phyloP scores from a whole-genome alignment of 129 eudicot genomes.

The Flaveria ramosissima region DNA sequence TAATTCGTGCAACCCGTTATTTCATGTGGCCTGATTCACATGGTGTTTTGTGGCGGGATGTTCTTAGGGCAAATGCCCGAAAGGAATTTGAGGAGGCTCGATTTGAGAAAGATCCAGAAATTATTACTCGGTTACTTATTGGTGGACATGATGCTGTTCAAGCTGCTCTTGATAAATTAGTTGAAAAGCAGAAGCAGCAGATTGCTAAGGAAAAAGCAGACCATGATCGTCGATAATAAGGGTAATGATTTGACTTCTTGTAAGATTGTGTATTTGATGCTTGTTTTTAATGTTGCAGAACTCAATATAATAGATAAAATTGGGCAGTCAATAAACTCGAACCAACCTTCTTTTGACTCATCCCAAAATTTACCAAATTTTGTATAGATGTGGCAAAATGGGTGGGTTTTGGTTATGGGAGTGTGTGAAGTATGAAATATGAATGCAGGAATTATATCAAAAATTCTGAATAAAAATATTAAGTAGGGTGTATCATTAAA shows the following conservation, averaged over 20 bases:
- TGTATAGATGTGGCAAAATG: background rate
- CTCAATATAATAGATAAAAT: background rate
- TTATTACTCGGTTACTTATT: conserved; percentile 66
- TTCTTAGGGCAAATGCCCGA: conserved; percentile 75
- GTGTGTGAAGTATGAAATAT: background rate
- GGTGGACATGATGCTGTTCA: conserved; percentile 90
- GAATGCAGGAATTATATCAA: background rate
- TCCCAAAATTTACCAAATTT: background rate
- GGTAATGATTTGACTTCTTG: conserved; percentile 30
- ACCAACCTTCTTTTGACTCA: background rate
- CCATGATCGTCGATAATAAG: conserved; percentile 41
- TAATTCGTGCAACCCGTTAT: conserved; percentile 80
- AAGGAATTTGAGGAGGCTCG: conserved; percentile 90
- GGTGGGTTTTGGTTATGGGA: background rate
- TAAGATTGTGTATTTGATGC: conserved; percentile 16
- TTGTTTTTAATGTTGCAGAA: background rate
- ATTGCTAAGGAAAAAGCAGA: conserved; percentile 62
- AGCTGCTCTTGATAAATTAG: conserved; percentile 76
- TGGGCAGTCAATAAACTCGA: background rate
- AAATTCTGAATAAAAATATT: background rate
- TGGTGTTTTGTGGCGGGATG: conserved; percentile 80
- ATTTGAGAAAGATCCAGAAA: conserved; percentile 86
- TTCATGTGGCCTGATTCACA: conserved; percentile 76
- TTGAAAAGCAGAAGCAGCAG: conserved; percentile 85
- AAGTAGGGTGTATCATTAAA: background rate